These are phyloP conservation scores for Sporothrix phasma DNA, from an alignment of 2,329 filamentous ascomycete genomes.

Conservation along the genomic window DNA sequence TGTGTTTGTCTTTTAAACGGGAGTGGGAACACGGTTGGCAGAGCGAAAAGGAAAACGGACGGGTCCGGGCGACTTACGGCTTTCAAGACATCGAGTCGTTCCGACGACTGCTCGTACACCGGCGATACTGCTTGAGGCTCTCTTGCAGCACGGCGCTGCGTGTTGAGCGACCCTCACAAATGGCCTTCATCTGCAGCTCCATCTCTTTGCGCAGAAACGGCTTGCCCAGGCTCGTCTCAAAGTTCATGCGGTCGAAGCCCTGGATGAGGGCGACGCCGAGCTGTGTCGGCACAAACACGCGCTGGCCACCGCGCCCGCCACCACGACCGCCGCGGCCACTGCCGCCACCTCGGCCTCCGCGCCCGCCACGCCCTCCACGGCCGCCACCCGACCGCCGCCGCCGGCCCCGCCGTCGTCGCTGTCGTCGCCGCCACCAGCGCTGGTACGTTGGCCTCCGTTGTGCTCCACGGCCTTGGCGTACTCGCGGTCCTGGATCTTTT, in stretches of 20 bases:
- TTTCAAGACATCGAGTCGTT: constrained; percentile 60
- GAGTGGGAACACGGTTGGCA: no score
- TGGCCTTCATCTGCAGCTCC: constrained; percentile 93
- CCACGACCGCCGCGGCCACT: constrained; percentile 30
- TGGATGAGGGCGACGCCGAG: constrained; percentile 86
- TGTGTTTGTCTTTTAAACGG: neutral
- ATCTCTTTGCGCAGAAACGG: constrained; percentile 96
- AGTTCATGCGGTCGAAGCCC: constrained; percentile 89
- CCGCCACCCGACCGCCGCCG: constrained; percentile 42
- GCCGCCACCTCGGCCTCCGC: constrained; percentile 32
- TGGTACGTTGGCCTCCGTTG: constrained; percentile 22
- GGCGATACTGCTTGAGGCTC: constrained; percentile 76
- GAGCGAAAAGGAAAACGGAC: neutral
- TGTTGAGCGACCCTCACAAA: constrained; percentile 77
- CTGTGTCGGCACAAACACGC: constrained; percentile 87
- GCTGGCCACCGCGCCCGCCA: constrained; percentile 44
- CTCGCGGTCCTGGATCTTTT: constrained; percentile 82
- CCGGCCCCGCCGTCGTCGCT: constrained; percentile 35
- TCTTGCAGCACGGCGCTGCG: constrained; percentile 67
- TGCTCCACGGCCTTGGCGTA: constrained; percentile 60
- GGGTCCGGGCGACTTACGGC: constrained; percentile 38
- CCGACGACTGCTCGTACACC: constrained; percentile 76
- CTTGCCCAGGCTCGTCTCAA: constrained; percentile 87
- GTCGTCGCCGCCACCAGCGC: constrained; percentile 31
- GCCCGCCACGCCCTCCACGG: constrained; percentile 33